Conservation (phyloP, 306 rosid genomes). For the Alnus rubra region DNA sequence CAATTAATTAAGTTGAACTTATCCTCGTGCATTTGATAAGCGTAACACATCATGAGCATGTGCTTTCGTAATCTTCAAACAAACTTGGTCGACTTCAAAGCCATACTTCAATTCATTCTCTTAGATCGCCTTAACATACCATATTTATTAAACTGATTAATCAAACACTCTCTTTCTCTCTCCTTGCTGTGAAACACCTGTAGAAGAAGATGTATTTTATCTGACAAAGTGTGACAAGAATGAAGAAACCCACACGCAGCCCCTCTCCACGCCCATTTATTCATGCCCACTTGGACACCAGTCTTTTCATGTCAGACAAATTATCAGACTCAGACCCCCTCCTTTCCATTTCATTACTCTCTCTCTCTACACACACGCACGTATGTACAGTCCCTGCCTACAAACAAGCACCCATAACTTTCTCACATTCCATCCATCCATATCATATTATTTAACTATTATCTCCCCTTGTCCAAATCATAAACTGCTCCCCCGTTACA, state of each 20-base stretch:
- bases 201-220: slow-evolving; percentile 23
- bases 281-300: slow-evolving; percentile 64
- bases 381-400: slow-evolving; percentile 1
- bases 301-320: slow-evolving; percentile 69
- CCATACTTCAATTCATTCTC: background rate
- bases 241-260: slow-evolving; percentile 57
- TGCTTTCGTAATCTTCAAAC: slow-evolving; percentile 43
- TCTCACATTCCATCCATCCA: slow-evolving; percentile 59
- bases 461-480: slow-evolving; percentile 53
- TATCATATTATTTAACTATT: slow-evolving; percentile 37
- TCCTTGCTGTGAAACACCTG: slow-evolving; percentile 49
- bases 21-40: slow-evolving; percentile 4
- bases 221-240: slow-evolving; percentile 39
- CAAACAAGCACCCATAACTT: slow-evolving; percentile 60
- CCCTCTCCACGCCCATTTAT: slow-evolving; percentile 75
- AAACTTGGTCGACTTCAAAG: slow-evolving; percentile 20
- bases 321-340: slow-evolving; percentile 35
- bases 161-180: background rate
- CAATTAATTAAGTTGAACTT: slow-evolving; percentile 18
- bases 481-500: slow-evolving; percentile 79
- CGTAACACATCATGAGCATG: slow-evolving; percentile 9
- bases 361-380: background rate
- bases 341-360: slow-evolving; percentile 4
- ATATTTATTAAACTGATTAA: background rate
- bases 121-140: background rate